Base-by-base conservation (phyloP, 352 stramenopile genomes). In the Phytophthora cactorum region DNA sequence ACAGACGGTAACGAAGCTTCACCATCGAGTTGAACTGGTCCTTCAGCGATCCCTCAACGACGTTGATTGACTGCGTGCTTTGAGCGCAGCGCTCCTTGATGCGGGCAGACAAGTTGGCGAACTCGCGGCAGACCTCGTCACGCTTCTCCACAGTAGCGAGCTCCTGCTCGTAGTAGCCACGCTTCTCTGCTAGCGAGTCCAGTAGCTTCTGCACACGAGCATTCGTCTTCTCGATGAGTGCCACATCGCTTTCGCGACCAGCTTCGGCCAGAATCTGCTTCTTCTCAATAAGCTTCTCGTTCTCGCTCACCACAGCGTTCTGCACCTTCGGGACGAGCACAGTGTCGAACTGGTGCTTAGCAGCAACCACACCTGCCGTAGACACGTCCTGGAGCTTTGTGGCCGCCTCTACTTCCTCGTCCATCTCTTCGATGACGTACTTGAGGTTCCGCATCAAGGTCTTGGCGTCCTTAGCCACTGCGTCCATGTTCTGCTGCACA, bases 341-440 rank as follows among this genome's bases (percentile, higher is more conserved):
- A 14, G 74, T 75, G 29, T 92, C 86, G 43, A 95, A 93, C 39
- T 90, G 68, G 15, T 81, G 74, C 66, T 88, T 92, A 7, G 83
- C 84, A 17, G 79, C 70, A 32, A 92, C 63, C 29, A 94, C 85
- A 22, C 75, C 84, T 43, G 77, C 81, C 60, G 90, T 89, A 10
- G 82, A 89, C 52, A 89, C 70, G 45, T 93, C 78, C 39, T 95
- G 69, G 0, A 93, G 66, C 65, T 90, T 90, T 3, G 82, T 91
- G 17, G 82, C 82, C 4, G 83, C 82, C 61, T 92, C 86, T 17
- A 96, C 82, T 68, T 95, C 86, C 63, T 96, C 88, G 46, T 96
- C 89, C 81, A 97, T 90, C 59, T 93, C 83, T 66, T 95, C 88
- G 12, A 96, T 91, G 6, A 84, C 81, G 67, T 97, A 96, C 80